A percentile compares a stretch with the other conserved stretches of the same genome.
phyloP scores from a whole-genome alignment of 768 basidiomycete species.

The Ephemerocybe angulata region DNA sequence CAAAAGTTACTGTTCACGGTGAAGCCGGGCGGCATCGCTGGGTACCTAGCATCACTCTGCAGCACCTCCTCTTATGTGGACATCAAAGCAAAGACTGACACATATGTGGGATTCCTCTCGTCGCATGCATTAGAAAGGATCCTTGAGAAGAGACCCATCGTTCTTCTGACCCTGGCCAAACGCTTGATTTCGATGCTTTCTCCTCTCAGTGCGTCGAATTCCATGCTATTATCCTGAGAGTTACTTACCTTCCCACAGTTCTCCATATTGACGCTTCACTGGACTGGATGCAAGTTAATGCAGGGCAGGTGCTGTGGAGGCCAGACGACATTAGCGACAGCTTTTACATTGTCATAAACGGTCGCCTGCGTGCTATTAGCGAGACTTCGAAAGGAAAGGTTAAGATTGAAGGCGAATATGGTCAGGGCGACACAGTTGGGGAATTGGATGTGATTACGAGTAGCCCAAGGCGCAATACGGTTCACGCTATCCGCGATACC shows the following conservation, averaged over 20 bases:
- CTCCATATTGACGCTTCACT: constrained; percentile 94
- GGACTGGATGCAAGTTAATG: constrained; percentile 97
- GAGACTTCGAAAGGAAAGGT: constrained; percentile 77
- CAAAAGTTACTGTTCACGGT: constrained; percentile 84
- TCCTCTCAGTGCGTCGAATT: constrained; percentile 66
- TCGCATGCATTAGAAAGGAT: constrained; percentile 84
- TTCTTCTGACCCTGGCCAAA: constrained; percentile 91
- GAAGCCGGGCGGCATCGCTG: constrained; percentile 96
- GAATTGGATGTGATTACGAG: constrained; percentile 97
- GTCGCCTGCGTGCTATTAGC: constrained; percentile 85
- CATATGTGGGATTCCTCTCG: constrained; percentile 95
- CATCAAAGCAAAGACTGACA: constrained; percentile 95
- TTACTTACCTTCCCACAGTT: constrained; percentile 43
- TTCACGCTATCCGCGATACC: constrained; percentile 97
- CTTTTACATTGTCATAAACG: constrained; percentile 98
- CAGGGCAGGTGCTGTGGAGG: constrained; percentile 93
- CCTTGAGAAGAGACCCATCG: constrained; percentile 92
- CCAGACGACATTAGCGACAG: constrained; percentile 89
- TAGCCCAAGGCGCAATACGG: constrained; percentile 78
- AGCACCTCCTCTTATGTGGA: constrained; percentile 94
- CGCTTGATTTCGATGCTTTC: constrained; percentile 93
- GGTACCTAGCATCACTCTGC: constrained; percentile 90
- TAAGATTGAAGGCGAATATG: constrained; percentile 87
- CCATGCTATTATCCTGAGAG: not conserved
- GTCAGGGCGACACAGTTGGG: constrained; percentile 95